Evolutionary conservation across 2,329 filamentous ascomycete species (phyloP).

Genomic region (Fusarium scirpi): DNA sequence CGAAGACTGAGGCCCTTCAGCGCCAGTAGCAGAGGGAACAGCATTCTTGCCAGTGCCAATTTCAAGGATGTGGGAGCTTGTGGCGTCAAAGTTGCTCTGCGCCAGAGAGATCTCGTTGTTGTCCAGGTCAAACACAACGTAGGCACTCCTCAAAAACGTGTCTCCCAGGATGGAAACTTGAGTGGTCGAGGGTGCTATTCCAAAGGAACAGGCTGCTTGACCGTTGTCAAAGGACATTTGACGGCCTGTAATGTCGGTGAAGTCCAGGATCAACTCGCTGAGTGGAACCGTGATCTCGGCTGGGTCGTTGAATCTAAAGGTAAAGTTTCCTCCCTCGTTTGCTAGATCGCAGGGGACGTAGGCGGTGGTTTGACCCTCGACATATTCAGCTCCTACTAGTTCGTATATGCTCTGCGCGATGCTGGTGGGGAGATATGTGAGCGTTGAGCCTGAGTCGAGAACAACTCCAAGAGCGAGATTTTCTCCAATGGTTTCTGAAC

Average conservation of each 20-base stretch:
- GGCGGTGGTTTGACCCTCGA: conserved; percentile 64
- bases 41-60: conserved; percentile 62
- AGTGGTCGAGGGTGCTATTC: conserved; percentile 69
- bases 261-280: conserved; percentile 69
- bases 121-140: conserved; percentile 79
- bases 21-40: conserved; percentile 67
- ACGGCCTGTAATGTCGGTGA: conserved; percentile 60
- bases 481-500: conserved; percentile 56
- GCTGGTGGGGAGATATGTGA: conserved; percentile 73
- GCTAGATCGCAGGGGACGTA: conserved; percentile 71
- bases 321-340: conserved; percentile 55
- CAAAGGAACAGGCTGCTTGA: conserved; percentile 72
- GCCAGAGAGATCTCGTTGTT: conserved; percentile 79
- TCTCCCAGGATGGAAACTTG: conserved; percentile 76
- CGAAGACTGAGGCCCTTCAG: conserved; percentile 54
- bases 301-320: conserved; percentile 65
- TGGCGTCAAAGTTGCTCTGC: conserved; percentile 71
- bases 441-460: conserved; percentile 76
- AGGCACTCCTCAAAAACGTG: conserved; percentile 79
- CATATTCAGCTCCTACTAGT: conserved; percentile 69
- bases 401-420: conserved; percentile 67
- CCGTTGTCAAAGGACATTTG: conserved; percentile 66
- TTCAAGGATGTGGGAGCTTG: conserved; percentile 62
- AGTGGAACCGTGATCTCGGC: conserved; percentile 66
- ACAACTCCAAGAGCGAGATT: conserved; percentile 71